Evolutionary conservation across 768 basidiomycete genomes (phyloP).

Genomic region (Panus rudis): DNA sequence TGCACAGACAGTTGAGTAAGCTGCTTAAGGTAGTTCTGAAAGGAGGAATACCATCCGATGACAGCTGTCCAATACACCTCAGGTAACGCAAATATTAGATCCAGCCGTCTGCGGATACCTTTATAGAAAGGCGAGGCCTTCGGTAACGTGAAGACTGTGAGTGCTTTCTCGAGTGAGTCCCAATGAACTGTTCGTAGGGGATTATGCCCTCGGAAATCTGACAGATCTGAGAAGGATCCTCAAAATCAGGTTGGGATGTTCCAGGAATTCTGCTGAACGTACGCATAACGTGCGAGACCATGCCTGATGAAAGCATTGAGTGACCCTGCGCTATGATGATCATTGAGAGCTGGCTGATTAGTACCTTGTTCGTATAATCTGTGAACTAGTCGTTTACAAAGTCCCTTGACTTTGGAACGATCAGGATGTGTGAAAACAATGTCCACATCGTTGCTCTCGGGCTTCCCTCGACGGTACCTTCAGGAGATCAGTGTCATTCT

Average conservation of each 20-base stretch:
- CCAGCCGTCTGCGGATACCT: slow-evolving; percentile 57
- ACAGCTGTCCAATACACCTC: slow-evolving; percentile 85
- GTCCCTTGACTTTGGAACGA: slow-evolving; percentile 45
- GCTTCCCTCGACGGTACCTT: slow-evolving; percentile 83
- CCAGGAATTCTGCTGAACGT: slow-evolving; percentile 24
- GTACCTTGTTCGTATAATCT: slow-evolving; percentile 51
- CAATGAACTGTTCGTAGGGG: slow-evolving; percentile 52
- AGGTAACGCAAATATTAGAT: slow-evolving; percentile 74
- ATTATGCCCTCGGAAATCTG: slow-evolving; percentile 51
- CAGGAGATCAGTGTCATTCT: not conserved
- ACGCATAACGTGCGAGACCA: slow-evolving; percentile 86
- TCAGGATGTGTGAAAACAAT: slow-evolving; percentile 78
- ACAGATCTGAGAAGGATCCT: slow-evolving; percentile 44
- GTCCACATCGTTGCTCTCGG: slow-evolving; percentile 78
- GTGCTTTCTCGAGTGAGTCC: slow-evolving; percentile 79
- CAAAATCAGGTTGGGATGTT: slow-evolving; percentile 1
- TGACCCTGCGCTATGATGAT: not conserved
- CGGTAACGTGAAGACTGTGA: slow-evolving; percentile 74
- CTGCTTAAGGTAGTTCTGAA: slow-evolving; percentile 11
- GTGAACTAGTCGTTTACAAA: slow-evolving; percentile 54
- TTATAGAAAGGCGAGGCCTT: slow-evolving; percentile 18
- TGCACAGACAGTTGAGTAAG: slow-evolving; percentile 18
- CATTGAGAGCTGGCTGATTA: not conserved
- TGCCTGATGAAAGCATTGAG: slow-evolving; percentile 31
- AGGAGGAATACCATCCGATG: slow-evolving; percentile 87